phyloP scores from a whole-genome alignment of 2,329 filamentous ascomycete genomes.

The Chaetomiaceae sp. region DNA sequence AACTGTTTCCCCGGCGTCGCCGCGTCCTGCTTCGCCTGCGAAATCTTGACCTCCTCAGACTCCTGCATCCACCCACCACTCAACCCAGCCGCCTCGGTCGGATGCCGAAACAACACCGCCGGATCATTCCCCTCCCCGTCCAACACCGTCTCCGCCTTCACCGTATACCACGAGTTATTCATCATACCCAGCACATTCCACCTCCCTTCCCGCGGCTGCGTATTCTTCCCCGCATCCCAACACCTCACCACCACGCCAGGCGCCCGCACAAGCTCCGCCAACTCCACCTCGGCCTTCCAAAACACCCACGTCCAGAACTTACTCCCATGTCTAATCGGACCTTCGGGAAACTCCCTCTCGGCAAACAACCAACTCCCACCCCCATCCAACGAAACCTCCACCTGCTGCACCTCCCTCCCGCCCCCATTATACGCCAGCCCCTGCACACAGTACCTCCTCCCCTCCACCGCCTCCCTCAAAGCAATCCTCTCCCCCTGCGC shows the following conservation, averaged over 20 bases:
- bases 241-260: constrained; percentile 42
- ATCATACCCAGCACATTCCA: constrained; percentile 42
- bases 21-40: constrained; percentile 39
- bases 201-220: constrained; percentile 6
- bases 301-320: constrained; percentile 52
- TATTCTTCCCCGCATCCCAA: constrained; percentile 13
- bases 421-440: constrained; percentile 48
- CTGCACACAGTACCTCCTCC: constrained; percentile 39
- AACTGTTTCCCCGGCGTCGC: constrained; percentile 46
- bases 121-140: constrained; percentile 29
- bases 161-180: constrained; percentile 49
- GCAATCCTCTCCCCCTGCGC: constrained; percentile 41
- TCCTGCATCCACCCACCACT: constrained; percentile 49
- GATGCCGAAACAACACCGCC: constrained; percentile 42
- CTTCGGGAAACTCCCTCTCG: constrained; percentile 39
- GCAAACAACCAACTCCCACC: constrained; percentile 40
- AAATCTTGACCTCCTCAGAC: constrained; percentile 40
- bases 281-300: constrained; percentile 46
- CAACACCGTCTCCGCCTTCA: constrained; percentile 37
- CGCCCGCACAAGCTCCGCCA: constrained; percentile 39
- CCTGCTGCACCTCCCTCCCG: constrained; percentile 44
- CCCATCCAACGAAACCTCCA: constrained; percentile 45
- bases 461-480: constrained; percentile 34
- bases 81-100: constrained; percentile 39
- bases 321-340: constrained; percentile 45